Conservation (phyloP, 345 rosid species). For the Sisymbrium irio region DNA sequence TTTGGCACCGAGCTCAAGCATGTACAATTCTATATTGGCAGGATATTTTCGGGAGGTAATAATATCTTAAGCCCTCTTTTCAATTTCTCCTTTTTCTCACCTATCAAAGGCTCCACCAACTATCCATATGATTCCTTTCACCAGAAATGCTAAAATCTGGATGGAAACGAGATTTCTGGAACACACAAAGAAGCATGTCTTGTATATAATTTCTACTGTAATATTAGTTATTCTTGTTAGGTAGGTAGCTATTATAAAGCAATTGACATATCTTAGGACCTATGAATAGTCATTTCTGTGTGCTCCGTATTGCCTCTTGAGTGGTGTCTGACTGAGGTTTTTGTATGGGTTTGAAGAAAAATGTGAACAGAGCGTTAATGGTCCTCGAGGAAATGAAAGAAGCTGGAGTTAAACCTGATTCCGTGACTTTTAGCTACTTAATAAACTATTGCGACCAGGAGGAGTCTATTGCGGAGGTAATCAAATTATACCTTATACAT, state of each 20-base stretch:
- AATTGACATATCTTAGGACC: neutral
- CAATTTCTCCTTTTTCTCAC: neutral
- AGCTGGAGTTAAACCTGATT: constrained; percentile 65
- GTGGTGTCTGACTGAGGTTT: neutral
- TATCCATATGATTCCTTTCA: neutral
- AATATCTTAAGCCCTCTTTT: constrained; percentile 5
- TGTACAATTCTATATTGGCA: constrained; percentile 76
- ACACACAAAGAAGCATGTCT: constrained; percentile 4
- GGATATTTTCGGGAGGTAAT: constrained; percentile 81
- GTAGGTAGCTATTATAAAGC: neutral
- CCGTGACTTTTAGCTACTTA: constrained; percentile 61
- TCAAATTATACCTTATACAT: constrained; percentile 39
- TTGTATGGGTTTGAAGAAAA: constrained; percentile 52
- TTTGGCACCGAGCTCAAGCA: constrained; percentile 51
- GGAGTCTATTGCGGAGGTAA: constrained; percentile 70
- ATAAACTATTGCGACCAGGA: constrained; percentile 53
- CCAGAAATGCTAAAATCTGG: neutral
- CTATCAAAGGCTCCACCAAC: neutral
- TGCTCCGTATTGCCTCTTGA: neutral
- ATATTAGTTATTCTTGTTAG: neutral
- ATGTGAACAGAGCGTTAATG: constrained; percentile 44
- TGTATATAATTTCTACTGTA: neutral
- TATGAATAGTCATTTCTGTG: neutral
- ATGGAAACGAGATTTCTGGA: constrained; percentile 4
- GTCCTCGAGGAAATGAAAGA: constrained; percentile 68